Evolutionary conservation across 148 eudicot species (phyloP).

Genomic region (Rhododendron mucronatum): DNA sequence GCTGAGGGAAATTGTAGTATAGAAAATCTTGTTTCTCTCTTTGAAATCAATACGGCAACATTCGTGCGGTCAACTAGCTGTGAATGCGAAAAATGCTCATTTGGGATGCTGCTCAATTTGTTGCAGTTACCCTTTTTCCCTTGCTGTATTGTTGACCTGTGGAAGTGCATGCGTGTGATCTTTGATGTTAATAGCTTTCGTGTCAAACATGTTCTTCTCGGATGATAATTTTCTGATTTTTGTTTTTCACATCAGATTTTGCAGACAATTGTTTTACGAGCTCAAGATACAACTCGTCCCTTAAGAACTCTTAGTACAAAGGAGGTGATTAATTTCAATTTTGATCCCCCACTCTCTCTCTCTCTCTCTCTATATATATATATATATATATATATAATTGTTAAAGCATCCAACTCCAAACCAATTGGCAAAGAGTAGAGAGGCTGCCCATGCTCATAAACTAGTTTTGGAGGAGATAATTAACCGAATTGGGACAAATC

Average conservation of each 20-base stretch:
- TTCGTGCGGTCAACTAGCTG: background rate
- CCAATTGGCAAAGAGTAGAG: too few relatives aligned
- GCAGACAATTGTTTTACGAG: constrained; percentile 67
- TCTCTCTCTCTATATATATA: background rate
- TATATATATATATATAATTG: too few relatives aligned
- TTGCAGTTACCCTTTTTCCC: background rate
- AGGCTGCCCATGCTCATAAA: too few relatives aligned
- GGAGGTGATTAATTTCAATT: constrained; percentile 47
- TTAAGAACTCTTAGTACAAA: constrained; percentile 85
- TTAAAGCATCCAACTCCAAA: too few relatives aligned
- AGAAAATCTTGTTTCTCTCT: background rate
- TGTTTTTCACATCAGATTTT: constrained; percentile 52
- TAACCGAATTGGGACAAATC: too few relatives aligned
- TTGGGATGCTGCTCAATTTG: background rate
- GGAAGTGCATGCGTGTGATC: background rate
- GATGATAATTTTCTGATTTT: background rate
- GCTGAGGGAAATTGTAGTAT: background rate
- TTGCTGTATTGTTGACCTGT: background rate
- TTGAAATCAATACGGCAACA: background rate
- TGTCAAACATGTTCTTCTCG: background rate
- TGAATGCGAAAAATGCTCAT: background rate
- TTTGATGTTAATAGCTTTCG: background rate
- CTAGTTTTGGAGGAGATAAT: too few relatives aligned
- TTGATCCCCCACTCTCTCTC: background rate
- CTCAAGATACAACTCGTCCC: constrained; percentile 55